Base-by-base conservation (phyloP, 1,139 yeast genomes). In the Yamadazyma blattariae region DNA sequence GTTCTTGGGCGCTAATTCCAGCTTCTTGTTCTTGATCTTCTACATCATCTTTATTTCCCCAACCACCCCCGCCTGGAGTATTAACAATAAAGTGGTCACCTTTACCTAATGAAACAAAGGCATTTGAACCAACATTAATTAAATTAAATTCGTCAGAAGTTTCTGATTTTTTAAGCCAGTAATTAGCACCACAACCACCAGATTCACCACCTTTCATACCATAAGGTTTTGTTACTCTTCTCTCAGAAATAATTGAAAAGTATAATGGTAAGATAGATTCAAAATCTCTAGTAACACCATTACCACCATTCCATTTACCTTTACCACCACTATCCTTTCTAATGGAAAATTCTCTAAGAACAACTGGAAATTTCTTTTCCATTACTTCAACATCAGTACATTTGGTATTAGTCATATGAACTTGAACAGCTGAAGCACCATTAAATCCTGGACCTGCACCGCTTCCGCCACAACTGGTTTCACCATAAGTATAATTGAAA, bases 31-130 rank as follows among this genome's bases (percentile, higher is more conserved):
- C 9, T 7, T 22, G 8, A 8, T 12, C 23, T 4, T 22, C 10
- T 6, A 29, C 30, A 12, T 21, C 31, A 5, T 26, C 29, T 6
- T 29, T 21, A 4, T 14, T 15, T 11, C 79, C 80, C 46, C 57
- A 74, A 1, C 77, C 81, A 15, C 79, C 81, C 22, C 78, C 80
- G 29, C 80, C 79, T 2, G 80, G 79, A 0, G 79, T 74, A 41
- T 56, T 58, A 12, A 71, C 62, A 27, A 62, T 54, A 23, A 72
- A 7, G 5, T 5, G 7, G 5, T 17, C 19, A 17, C 19, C 19
- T 17, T 17, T 17, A 5, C 19, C 19, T 5, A 17, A 5, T 5
- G 7, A 7, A 17, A 17, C 19, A 5, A 7, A 17, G 7, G 7
- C 7, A 5, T 17, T 17, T 17, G 7, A 5, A 17, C 7, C 7